Conservation (phyloP, 768 basidiomycete genomes). For the Lentinula sp. region DNA sequence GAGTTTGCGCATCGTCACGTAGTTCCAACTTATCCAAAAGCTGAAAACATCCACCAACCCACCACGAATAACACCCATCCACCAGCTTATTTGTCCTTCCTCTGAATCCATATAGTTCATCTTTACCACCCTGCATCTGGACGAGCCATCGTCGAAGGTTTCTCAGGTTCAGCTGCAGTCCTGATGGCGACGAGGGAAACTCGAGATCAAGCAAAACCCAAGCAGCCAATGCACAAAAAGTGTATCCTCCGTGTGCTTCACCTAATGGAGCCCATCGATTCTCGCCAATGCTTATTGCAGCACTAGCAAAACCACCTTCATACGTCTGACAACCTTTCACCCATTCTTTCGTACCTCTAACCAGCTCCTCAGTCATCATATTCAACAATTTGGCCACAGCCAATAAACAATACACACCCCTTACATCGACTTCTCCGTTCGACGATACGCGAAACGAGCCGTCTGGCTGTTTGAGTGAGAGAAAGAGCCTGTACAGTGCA, state of each 20-base stretch:
- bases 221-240: constrained; percentile 86
- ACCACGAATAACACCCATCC: constrained; percentile 99
- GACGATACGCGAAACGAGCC: constrained; percentile 89
- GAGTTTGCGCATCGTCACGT: constrained; percentile 23
- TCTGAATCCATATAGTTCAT: constrained; percentile 87
- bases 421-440: constrained; percentile 89
- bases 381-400: constrained; percentile 78
- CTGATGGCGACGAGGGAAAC: constrained; percentile 20
- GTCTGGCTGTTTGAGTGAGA: constrained; percentile 87
- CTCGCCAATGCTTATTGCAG: constrained; percentile 63
- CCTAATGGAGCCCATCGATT: constrained; percentile 72
- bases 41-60: constrained; percentile 87
- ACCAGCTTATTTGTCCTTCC: constrained; percentile 98
- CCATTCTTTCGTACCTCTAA: constrained; percentile 70
- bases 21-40: constrained; percentile 61
- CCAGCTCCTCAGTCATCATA: constrained; percentile 83
- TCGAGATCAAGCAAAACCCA: constrained; percentile 74
- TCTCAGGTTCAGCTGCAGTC: constrained; percentile 47
- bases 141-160: constrained; percentile 75
- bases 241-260: constrained; percentile 97
- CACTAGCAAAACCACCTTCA: constrained; percentile 89
- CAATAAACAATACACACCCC: constrained; percentile 94
- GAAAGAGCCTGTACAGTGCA: constrained; percentile 77
- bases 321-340: constrained; percentile 92
- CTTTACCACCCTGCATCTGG: constrained; percentile 76